A percentile compares a stretch with the other conserved stretches of the same genome.
phyloP scores from a whole-genome alignment of 371 early-diverging fungal species.

The Rhizoclosmatium hyalinum region DNA sequence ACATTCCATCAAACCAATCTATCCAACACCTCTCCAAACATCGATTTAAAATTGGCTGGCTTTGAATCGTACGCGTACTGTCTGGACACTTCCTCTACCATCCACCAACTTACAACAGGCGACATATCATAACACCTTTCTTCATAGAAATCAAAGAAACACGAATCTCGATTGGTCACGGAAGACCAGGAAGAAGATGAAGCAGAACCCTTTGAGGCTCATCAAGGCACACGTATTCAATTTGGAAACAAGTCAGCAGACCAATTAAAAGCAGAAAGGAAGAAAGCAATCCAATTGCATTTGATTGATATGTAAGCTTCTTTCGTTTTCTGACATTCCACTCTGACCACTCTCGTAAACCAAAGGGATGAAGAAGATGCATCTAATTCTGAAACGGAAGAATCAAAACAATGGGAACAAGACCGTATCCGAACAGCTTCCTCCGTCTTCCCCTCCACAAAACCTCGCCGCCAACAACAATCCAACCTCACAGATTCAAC shows the following conservation, averaged over 20 bases:
- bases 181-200: constrained; percentile 49
- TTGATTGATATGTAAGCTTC: constrained; percentile 9
- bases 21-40: no score
- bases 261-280: constrained; percentile 30
- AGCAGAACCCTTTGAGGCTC: constrained; percentile 50
- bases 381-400: not conserved
- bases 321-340: not conserved
- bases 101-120: not conserved
- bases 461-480: not conserved
- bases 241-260: constrained; percentile 46
- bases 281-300: constrained; percentile 10
- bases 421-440: constrained; percentile 23
- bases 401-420: constrained; percentile 26
- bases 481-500: not conserved
- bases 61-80: not conserved
- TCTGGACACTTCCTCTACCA: not conserved
- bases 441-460: not conserved
- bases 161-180: constrained; percentile 46
- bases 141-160: constrained; percentile 11
- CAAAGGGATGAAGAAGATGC: constrained; percentile 2
- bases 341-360: not conserved
- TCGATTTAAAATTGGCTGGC: not conserved
- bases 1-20: not conserved
- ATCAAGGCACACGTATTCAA: constrained; percentile 43
- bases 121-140: not conserved